Evolutionary conservation across 2,329 filamentous ascomycete genomes (phyloP), one percentile per base, ranked within the genome.

Genomic region (Colletotrichum musae): DNA sequence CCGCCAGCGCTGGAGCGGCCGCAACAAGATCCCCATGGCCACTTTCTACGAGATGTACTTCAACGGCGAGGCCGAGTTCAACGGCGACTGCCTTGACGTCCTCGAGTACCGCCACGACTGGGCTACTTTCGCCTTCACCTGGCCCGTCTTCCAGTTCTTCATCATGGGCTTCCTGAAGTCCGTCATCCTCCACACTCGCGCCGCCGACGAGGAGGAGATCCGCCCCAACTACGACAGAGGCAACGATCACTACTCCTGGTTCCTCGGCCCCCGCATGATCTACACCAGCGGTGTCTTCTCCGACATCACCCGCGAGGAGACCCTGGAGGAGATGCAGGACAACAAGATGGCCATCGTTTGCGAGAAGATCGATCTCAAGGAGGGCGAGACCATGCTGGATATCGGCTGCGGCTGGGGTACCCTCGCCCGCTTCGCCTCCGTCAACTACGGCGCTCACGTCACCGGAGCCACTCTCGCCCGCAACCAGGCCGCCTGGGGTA

Each of bases 31-130:
- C 70, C 92, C 94, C 63, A 92, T 97, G 86, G 92, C 97, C 85
- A 97, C 94, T 26, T 98, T 98, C 87, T 91, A 97, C 80, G 95
- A 98, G 83, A 97, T 95, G 92, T 98, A 98, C 87, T 97, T 98
- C 82, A 92, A 96, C 78, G 94, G 94, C 68, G 91, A 97, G 68
- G 94, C 97, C 72, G 94, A 97, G 75, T 95, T 98, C 88, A 98
- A 97, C 81, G 95, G 94, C 68, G 96, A 98, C 82, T 89, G 88
- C 76, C 88, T 98, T 72, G 95, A 98, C 78, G 86, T 93, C 56
- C 84, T 98, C 82, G 96, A 98, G 83, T 96, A 96, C 85, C 89
- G 96, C 77, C 95, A 98, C 80, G 96, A 99, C 82, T 98, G 96
- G 96, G 94, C 94, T 74, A 96, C 89, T 86, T 98, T 97, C 87